Conservation (phyloP, 768 basidiomycete genomes). For the Rhizopogon sp. region DNA sequence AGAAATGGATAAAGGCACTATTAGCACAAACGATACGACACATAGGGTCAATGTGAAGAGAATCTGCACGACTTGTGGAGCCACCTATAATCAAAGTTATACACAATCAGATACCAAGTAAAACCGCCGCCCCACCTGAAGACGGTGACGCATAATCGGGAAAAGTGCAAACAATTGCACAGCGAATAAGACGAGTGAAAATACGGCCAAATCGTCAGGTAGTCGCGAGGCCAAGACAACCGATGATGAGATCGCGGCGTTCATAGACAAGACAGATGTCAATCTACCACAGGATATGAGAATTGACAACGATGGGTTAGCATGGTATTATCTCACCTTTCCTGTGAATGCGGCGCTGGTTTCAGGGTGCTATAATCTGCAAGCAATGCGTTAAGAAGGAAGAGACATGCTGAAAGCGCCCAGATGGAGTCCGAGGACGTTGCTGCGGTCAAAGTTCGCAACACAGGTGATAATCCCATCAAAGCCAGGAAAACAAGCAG, state of each 20-base stretch:
- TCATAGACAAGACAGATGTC: constrained; percentile 82
- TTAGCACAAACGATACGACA: constrained; percentile 45
- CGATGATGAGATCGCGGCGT: constrained; percentile 88
- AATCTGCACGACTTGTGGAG: constrained; percentile 41
- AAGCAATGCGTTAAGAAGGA: constrained; percentile 75
- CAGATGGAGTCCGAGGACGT: constrained; percentile 97
- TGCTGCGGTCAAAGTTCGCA: constrained; percentile 88
- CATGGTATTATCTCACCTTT: constrained; percentile 43
- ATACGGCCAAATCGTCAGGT: constrained; percentile 77
- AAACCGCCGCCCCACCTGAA: constrained; percentile 46
- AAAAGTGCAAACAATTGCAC: constrained; percentile 82
- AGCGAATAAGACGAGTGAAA: constrained; percentile 82
- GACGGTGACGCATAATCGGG: constrained; percentile 68
- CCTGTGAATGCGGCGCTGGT: constrained; percentile 41
- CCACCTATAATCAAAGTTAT: constrained; percentile 34
- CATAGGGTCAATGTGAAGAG: constrained; percentile 50
- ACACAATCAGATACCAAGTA: constrained; percentile 6
- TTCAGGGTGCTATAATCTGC: constrained; percentile 70
- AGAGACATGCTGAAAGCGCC: constrained; percentile 85
- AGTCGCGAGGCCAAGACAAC: constrained; percentile 92
- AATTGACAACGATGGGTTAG: constrained; percentile 15
- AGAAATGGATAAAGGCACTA: constrained; percentile 48
- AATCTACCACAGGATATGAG: constrained; percentile 43
- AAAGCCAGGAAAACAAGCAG: constrained; percentile 85
- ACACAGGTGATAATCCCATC: constrained; percentile 85